A percentile compares a stretch with the other conserved stretches of the same genome.
Conservation (phyloP, 371 early-diverging fungal genomes). For the Amoeboaphelidium protococcarum region DNA sequence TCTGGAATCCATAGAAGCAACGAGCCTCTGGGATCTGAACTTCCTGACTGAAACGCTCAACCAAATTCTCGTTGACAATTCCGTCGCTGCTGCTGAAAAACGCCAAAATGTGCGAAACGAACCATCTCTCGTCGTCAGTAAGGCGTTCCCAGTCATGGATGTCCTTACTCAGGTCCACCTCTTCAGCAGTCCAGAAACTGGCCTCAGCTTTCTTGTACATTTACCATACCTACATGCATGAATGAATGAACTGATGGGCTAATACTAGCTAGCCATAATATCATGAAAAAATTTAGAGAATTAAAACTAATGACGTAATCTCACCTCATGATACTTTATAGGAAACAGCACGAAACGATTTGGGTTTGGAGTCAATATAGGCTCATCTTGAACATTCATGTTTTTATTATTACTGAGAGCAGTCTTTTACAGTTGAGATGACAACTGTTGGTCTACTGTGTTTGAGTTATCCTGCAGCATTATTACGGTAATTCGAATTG, state of each 20-base stretch:
- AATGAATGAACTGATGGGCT: conserved; percentile 1
- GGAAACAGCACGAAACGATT: conserved; percentile 83
- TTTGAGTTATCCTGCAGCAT: too few species aligned
- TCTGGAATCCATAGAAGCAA: conserved; percentile 98
- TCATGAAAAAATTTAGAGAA: background rate
- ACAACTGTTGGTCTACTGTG: too few species aligned
- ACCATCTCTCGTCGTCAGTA: conserved; percentile 75
- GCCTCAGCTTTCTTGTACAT: conserved; percentile 99
- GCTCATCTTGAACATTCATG: conserved; percentile 19
- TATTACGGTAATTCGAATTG: too few species aligned
- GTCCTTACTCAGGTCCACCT: conserved; percentile 93
- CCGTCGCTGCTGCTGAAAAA: conserved; percentile 99
- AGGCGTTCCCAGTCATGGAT: conserved; percentile 79
- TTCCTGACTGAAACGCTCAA: conserved; percentile 86
- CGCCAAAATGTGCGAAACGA: conserved; percentile 90
- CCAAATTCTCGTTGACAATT: conserved; percentile 97
- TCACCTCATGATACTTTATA: conserved; percentile 73
- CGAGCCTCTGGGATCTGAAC: conserved; percentile 96
- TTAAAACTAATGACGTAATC: background rate
- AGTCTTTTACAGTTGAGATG: too few species aligned
- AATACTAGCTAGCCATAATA: background rate
- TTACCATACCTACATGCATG: conserved; percentile 55
- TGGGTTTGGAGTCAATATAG: conserved; percentile 35
- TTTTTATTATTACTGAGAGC: too few species aligned
- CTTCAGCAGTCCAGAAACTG: conserved; percentile 98